Conservation (phyloP, 2,329 filamentous ascomycete genomes). For the Lecanicillium sp. region DNA sequence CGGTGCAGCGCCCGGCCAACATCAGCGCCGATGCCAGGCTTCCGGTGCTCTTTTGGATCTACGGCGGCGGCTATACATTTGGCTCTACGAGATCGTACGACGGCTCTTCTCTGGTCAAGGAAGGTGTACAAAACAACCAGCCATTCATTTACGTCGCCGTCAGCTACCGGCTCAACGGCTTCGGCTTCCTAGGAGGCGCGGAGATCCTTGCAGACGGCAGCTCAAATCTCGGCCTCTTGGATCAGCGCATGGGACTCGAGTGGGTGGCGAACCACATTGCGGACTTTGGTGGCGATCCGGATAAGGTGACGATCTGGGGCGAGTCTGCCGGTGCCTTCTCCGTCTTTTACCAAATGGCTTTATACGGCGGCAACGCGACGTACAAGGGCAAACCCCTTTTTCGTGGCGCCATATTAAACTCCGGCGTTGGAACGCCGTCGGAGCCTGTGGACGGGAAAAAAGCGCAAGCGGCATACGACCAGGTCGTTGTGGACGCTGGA, state of each 20-base stretch:
- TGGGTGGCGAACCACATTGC: conserved; percentile 62
- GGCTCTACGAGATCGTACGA: conserved; percentile 33
- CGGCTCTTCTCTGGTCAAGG: conserved; percentile 27
- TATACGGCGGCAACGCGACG: conserved; percentile 55
- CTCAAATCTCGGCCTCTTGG: conserved; percentile 53
- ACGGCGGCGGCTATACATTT: conserved; percentile 43
- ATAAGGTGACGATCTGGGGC: conserved; percentile 60
- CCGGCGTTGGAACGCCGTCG: conserved; percentile 44
- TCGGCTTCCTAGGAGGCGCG: conserved; percentile 54
- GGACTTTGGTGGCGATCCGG: conserved; percentile 59
- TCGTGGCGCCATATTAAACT: conserved; percentile 60
- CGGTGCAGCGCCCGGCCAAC: conserved; percentile 40
- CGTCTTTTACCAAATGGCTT: conserved; percentile 54
- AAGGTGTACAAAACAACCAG: conserved; percentile 38
- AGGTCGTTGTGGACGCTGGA: conserved; percentile 44
- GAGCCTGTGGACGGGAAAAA: conserved; percentile 49
- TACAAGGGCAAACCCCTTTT: conserved; percentile 61
- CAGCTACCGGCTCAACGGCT: conserved; percentile 59
- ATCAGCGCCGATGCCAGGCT: conserved; percentile 37
- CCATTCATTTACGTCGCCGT: conserved; percentile 58
- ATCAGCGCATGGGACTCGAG: conserved; percentile 54
- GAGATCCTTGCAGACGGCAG: conserved; percentile 50
- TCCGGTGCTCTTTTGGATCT: conserved; percentile 54
- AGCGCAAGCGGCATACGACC: conserved; percentile 50
- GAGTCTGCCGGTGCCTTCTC: conserved; percentile 55